These are phyloP conservation scores for Kodamaea hsintzibuensis DNA, from an alignment of 805 yeast genomes.

Conservation along the genomic window DNA sequence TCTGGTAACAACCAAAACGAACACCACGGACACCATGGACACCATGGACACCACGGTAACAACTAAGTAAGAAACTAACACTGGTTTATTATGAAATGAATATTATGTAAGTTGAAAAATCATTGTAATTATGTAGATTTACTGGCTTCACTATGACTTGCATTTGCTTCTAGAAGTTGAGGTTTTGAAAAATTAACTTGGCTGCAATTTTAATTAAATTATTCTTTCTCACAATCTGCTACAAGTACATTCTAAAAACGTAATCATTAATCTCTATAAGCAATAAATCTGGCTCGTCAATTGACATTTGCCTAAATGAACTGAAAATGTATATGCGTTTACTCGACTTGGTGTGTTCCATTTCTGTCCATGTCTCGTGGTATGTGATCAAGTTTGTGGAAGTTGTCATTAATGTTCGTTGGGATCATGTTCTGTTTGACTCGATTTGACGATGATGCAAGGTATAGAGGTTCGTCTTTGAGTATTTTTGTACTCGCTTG, in stretches of 20 bases:
- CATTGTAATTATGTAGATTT: too few species aligned
- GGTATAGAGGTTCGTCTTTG: conserved; percentile 1
- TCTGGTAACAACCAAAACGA: conserved; percentile 8
- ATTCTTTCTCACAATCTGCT: neutral
- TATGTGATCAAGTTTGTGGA: neutral
- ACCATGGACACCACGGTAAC: conserved; percentile 3
- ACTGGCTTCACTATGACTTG: neutral
- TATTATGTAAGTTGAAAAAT: neutral
- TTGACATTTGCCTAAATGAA: neutral
- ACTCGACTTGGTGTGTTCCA: conserved; percentile 6
- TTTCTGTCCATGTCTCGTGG: conserved; percentile 7
- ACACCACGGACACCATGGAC: neutral
- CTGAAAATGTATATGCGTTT: neutral
- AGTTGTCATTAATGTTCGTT: conserved; percentile 9
- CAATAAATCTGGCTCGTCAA: neutral
- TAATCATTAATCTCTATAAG: conserved; percentile 2
- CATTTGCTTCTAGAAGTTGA: neutral
- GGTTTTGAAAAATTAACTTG: neutral
- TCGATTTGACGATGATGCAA: conserved; percentile 6
- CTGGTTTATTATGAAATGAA: neutral
- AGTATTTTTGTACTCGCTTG: conserved; percentile 29
- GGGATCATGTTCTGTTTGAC: conserved; percentile 1
- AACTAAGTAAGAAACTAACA: conserved; percentile 9
- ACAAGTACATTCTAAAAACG: neutral
- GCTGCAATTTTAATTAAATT: neutral